Conservation (phyloP, 1,284 basidiomycete species). For the Pyrrhoderma lamaoense region DNA sequence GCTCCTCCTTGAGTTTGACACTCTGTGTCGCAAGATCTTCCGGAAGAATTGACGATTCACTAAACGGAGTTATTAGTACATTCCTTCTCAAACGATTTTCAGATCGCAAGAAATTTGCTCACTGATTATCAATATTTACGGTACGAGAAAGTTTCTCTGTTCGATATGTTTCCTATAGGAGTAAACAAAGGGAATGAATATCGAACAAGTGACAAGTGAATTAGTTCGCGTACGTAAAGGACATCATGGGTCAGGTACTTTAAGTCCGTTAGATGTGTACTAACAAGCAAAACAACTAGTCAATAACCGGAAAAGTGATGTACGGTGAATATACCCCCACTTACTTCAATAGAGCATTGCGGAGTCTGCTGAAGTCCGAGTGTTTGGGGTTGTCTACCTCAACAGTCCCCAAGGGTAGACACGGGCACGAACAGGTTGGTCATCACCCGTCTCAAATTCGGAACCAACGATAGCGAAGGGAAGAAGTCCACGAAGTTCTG, state of each 20-base stretch:
- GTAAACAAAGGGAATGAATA: slow-evolving; percentile 18
- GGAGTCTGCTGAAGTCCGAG: slow-evolving; percentile 91
- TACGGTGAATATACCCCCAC: slow-evolving; percentile 19
- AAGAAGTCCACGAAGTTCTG: slow-evolving; percentile 82
- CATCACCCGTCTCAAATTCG: slow-evolving; percentile 92
- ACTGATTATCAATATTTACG: slow-evolving; percentile 81
- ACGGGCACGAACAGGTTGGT: slow-evolving; percentile 78
- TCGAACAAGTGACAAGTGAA: not conserved
- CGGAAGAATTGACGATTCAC: slow-evolving; percentile 84
- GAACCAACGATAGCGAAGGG: slow-evolving; percentile 98
- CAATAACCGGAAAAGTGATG: not conserved
- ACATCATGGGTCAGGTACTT: slow-evolving; percentile 96
- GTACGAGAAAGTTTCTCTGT: slow-evolving; percentile 96
- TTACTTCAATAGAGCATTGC: slow-evolving; percentile 85
- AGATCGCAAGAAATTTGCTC: slow-evolving; percentile 27
- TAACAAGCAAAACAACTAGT: slow-evolving; percentile 26
- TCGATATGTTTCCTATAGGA: slow-evolving; percentile 81
- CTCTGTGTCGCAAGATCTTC: slow-evolving; percentile 97
- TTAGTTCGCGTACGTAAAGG: slow-evolving; percentile 40
- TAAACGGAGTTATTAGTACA: slow-evolving; percentile 25
- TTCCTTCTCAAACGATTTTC: slow-evolving; percentile 15
- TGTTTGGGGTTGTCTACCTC: slow-evolving; percentile 99
- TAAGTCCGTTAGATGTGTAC: slow-evolving; percentile 91
- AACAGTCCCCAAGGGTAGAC: slow-evolving; percentile 96
- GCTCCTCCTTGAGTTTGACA: slow-evolving; percentile 97